A percentile compares a stretch with the other conserved stretches of the same genome.
phyloP scores from a whole-genome alignment of 2,329 filamentous ascomycete genomes.

The Neonectria sp. region DNA sequence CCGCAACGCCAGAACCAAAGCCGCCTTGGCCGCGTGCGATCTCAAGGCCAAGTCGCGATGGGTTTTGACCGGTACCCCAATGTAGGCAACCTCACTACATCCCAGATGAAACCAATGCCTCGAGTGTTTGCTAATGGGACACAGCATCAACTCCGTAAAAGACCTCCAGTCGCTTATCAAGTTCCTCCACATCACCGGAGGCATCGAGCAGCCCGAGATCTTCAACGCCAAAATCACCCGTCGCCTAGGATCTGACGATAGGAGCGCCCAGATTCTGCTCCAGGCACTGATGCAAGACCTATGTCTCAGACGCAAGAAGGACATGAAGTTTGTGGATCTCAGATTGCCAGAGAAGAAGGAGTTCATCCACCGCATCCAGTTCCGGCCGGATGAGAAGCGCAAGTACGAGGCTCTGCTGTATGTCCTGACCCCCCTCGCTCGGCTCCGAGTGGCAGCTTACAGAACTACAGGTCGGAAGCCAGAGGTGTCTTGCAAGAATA shows the following conservation, averaged over 20 bases:
- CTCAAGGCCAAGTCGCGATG: constrained; percentile 81
- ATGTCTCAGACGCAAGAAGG: constrained; percentile 86
- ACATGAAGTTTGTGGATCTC: constrained; percentile 90
- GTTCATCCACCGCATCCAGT: constrained; percentile 82
- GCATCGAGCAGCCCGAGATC: constrained; percentile 79
- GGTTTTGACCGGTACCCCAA: constrained; percentile 86
- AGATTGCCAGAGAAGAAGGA: constrained; percentile 84
- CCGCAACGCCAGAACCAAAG: constrained; percentile 82
- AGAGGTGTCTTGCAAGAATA: constrained; percentile 78
- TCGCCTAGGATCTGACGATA: constrained; percentile 72
- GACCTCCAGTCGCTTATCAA: constrained; percentile 86
- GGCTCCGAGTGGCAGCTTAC: constrained; percentile 2
- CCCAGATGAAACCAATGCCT: no score
- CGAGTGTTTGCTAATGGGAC: constrained; percentile 43
- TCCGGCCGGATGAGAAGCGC: constrained; percentile 80
- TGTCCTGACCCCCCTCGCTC: constrained; percentile 45
- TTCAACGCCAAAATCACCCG: constrained; percentile 78
- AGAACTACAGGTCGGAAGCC: constrained; percentile 73
- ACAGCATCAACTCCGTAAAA: constrained; percentile 81
- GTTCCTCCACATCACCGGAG: constrained; percentile 83
- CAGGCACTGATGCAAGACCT: constrained; percentile 86
- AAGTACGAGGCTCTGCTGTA: constrained; percentile 83
- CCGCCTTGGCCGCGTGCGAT: constrained; percentile 76
- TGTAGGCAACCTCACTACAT: constrained; percentile 62
- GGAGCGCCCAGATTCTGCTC: constrained; percentile 74